Evolutionary conservation across 768 basidiomycete species (phyloP).

Genomic region (Cystofilobasidium capitatum): DNA sequence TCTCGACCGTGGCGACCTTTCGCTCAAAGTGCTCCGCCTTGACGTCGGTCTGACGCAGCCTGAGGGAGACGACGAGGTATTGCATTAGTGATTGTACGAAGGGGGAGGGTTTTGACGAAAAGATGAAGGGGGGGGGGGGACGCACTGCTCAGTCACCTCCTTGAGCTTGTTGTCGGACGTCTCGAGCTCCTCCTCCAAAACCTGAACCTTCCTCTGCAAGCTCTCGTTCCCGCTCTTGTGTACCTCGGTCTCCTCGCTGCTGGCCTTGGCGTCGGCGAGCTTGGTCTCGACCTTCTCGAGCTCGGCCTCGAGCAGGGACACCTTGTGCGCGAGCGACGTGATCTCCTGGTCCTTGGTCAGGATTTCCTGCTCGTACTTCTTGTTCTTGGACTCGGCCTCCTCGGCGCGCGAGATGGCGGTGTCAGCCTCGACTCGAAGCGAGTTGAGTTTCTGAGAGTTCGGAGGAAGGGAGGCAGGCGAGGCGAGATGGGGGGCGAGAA

Average conservation of each 20-base stretch:
- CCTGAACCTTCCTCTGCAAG: conserved; percentile 69
- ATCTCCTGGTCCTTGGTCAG: conserved; percentile 80
- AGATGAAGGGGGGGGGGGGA: conserved; percentile 29
- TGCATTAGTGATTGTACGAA: background rate
- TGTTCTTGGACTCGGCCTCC: conserved; percentile 60
- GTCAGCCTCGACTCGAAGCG: conserved; percentile 79
- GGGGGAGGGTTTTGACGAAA: conserved; percentile 15
- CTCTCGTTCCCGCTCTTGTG: conserved; percentile 64
- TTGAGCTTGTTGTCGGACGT: conserved; percentile 90
- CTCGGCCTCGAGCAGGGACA: conserved; percentile 51
- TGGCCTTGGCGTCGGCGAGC: conserved; percentile 56
- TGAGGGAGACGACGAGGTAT: conserved; percentile 36
- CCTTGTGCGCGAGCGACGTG: conserved; percentile 62
- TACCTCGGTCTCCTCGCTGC: conserved; percentile 57
- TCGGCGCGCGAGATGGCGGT: conserved; percentile 71
- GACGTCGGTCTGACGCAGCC: conserved; percentile 90
- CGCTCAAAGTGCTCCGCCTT: conserved; percentile 98
- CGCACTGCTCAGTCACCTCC: conserved; percentile 92
- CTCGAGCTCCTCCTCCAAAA: conserved; percentile 93
- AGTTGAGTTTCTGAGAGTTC: conserved; percentile 45
- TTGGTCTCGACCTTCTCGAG: conserved; percentile 62
- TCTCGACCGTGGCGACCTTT: conserved; percentile 71
- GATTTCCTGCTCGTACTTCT: conserved; percentile 42
- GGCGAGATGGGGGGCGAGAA: background rate
- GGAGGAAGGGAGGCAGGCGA: background rate